A percentile compares a stretch with the other conserved stretches of the same genome.
These are phyloP conservation scores for Penicillium sp. DNA, from an alignment of 2,329 filamentous ascomycete species.

Conservation along the genomic window DNA sequence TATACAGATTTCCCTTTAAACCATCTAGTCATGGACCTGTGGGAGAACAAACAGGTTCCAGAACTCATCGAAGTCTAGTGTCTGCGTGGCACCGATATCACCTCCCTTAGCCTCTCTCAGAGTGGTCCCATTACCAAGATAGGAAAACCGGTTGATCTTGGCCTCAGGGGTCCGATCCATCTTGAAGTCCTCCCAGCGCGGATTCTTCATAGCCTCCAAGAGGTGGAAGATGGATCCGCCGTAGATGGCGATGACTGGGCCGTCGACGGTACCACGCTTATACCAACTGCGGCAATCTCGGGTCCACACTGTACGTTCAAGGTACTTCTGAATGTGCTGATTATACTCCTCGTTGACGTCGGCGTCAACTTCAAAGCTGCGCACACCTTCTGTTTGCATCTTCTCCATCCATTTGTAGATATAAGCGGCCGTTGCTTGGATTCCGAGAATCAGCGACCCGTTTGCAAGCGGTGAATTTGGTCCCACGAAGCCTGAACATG, in stretches of 20 bases:
- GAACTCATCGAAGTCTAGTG: background rate
- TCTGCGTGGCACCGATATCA: background rate
- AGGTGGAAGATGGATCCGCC: conserved; percentile 14
- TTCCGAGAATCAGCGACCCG: background rate
- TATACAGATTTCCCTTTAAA: background rate
- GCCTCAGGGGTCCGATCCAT: conserved; percentile 45
- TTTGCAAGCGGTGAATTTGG: background rate
- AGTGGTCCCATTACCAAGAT: conserved; percentile 49
- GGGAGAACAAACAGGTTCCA: background rate
- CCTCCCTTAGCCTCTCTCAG: background rate
- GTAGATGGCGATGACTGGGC: conserved; percentile 48
- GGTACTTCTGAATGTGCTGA: background rate
- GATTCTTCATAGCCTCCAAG: conserved; percentile 24
- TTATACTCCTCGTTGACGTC: background rate
- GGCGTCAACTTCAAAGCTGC: background rate
- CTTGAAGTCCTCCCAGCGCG: conserved; percentile 57
- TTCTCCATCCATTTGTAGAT: conserved; percentile 1
- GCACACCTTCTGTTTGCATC: background rate
- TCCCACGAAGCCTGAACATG: background rate
- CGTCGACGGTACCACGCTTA: conserved; percentile 42
- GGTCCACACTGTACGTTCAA: background rate
- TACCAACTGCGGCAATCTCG: background rate
- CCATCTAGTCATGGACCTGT: background rate
- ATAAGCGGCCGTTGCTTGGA: background rate
- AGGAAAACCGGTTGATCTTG: conserved; percentile 44